These are phyloP conservation scores for Mycena galopus DNA, from an alignment of 768 basidiomycete genomes.

Conservation along the genomic window DNA sequence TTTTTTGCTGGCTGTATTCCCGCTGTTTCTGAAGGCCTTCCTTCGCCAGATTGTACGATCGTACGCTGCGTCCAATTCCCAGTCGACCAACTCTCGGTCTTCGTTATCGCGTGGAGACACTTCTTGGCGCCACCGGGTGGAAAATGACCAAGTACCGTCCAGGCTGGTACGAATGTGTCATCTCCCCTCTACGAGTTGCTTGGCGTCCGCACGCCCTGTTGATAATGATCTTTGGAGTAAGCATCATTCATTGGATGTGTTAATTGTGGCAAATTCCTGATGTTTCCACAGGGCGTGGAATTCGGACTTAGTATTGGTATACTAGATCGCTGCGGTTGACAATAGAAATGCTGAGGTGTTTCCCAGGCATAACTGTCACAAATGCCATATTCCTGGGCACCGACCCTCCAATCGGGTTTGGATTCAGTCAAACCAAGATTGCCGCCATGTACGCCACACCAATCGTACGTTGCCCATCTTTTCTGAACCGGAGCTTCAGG, in stretches of 20 bases:
- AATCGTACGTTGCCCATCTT: conserved; percentile 48
- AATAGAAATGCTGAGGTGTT: background rate
- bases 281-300: conserved; percentile 45
- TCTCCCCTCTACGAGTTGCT: conserved; percentile 49
- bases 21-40: conserved; percentile 31
- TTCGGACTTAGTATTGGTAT: conserved; percentile 62
- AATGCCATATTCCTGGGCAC: conserved; percentile 67
- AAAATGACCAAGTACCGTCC: conserved; percentile 62
- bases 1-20: conserved; percentile 47
- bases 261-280: background rate
- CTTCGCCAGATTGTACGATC: conserved; percentile 66
- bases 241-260: background rate
- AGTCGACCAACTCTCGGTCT: conserved; percentile 51
- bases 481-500: background rate
- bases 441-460: conserved; percentile 61
- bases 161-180: conserved; percentile 45
- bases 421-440: conserved; percentile 54
- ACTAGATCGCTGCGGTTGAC: background rate
- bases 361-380: conserved; percentile 56
- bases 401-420: conserved; percentile 61
- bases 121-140: conserved; percentile 65
- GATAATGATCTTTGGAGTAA: conserved; percentile 52
- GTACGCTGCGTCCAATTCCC: conserved; percentile 59
- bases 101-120: conserved; percentile 62
- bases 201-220: conserved; percentile 60